phyloP scores from a whole-genome alignment of 805 yeast genomes.

The Wickerhamomyces chambardii region DNA sequence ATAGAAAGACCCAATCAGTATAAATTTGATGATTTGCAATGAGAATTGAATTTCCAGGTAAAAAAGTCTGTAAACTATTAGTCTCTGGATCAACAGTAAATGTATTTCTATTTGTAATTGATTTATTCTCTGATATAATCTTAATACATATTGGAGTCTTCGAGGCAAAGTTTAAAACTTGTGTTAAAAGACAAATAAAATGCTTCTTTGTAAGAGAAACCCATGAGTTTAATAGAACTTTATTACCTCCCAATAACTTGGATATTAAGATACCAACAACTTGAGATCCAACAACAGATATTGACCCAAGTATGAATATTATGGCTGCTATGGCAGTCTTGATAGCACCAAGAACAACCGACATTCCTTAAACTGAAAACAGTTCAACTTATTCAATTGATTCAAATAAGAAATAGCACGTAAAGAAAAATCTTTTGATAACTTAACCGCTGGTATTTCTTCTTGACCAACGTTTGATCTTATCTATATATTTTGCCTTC shows the following conservation, averaged over 20 bases:
- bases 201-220: constrained; percentile 46
- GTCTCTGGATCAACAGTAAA: constrained; percentile 18
- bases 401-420: too few species aligned
- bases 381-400: too few species aligned
- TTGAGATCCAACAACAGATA: too few species aligned
- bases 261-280: too few species aligned
- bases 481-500: too few species aligned
- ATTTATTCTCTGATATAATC: constrained; percentile 35
- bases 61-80: constrained; percentile 6
- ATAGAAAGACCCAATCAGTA: constrained; percentile 85
- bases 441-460: too few species aligned
- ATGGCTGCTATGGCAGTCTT: constrained; percentile 6
- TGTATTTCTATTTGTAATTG: constrained; percentile 19
- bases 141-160: constrained; percentile 36
- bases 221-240: constrained; percentile 13
- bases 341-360: constrained; percentile 3
- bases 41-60: constrained; percentile 48
- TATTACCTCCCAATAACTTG: too few species aligned
- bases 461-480: too few species aligned
- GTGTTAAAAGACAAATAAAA: constrained; percentile 46
- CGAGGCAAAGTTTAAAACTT: constrained; percentile 39
- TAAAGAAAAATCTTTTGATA: too few species aligned
- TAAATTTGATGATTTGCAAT: constrained; percentile 93
- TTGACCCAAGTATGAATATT: constrained; percentile 2
- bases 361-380: too few species aligned